Conservation (phyloP, 345 rosid genomes). For the Citrus sp. region DNA sequence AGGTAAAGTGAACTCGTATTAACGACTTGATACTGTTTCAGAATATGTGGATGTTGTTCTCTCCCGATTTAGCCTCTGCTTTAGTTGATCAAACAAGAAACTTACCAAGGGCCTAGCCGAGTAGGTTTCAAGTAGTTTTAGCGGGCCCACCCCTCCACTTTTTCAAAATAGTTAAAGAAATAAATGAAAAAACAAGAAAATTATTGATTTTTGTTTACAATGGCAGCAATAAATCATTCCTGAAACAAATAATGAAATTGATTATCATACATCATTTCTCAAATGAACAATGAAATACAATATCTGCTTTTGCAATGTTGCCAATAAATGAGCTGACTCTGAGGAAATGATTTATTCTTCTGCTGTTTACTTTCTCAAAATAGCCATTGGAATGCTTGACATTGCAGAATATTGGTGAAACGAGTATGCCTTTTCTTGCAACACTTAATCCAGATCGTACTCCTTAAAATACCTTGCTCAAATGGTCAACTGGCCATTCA, state of each 20-base stretch:
- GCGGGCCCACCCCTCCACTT: too few relatives aligned
- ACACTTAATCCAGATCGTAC: conserved; percentile 67
- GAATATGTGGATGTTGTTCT: not conserved
- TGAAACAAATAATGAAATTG: not conserved
- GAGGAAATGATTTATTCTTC: not conserved
- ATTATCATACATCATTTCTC: not conserved
- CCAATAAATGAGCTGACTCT: not conserved
- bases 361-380: not conserved
- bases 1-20: not conserved
- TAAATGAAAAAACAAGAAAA: too few relatives aligned
- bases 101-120: too few relatives aligned
- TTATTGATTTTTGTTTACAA: too few relatives aligned
- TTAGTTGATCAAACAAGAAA: not conserved
- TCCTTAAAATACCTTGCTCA: conserved; percentile 59
- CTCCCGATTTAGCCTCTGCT: not conserved
- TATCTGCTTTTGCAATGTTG: not conserved
- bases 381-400: not conserved
- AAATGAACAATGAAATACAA: not conserved
- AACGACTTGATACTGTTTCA: too few relatives aligned
- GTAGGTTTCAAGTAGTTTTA: too few relatives aligned
- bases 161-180: too few relatives aligned
- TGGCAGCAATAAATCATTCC: not conserved
- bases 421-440: conserved; percentile 59
- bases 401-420: conserved; percentile 76
- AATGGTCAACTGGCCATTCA: conserved; percentile 91